Base-by-base conservation (phyloP, 2,329 filamentous ascomycete species). In the Colletotrichum endophyticum region DNA sequence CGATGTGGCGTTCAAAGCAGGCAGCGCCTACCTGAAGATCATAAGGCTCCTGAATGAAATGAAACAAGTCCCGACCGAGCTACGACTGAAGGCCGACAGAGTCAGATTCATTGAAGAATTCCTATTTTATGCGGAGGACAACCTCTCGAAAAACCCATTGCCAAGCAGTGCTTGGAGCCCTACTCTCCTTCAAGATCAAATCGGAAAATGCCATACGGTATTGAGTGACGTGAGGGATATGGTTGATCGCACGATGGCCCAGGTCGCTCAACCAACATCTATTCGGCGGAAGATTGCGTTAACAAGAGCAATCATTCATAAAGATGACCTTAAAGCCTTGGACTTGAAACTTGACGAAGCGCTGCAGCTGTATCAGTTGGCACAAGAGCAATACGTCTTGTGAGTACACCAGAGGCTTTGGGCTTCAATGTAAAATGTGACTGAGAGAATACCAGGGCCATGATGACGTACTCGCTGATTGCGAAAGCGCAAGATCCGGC, bases 151-250 rank as follows among this genome's bases (percentile, higher is more conserved):
- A 13, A 62, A 3, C 16, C 59, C 59, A 0, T 11, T 49, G n/a
- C 44, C 44, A 49, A 49, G 44, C 11, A 49, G 44, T 12, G 39
- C 5, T 6, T 44, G 39, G 19, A 44, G 11, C n/a, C 11, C 44
- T 13, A 49, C 44, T 22, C 39, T 44, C 39, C 39, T 44, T 12
- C n/a, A 22, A 22, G 44, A 49, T 7, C 44, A 49, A 22, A 0
- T 49, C 9, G 1, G 44, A 0, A 49, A 49, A 49, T 49, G 44
- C 0, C 6, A 22, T 0, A 3, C 27, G 11, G 3, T 30, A 13
- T 1, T 34, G 9, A 30, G n/a, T 0, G 59, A 62, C 16, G 7
- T 62, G 1, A 62, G 8, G 4, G 19, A 22, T 0, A n/a, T 30
- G 12, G 59, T 62, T 3, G 59, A 62, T n/a, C 27, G n/a, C 28